Base-by-base conservation (phyloP, 2,329 filamentous ascomycete species). In the Sporothrix protearum region DNA sequence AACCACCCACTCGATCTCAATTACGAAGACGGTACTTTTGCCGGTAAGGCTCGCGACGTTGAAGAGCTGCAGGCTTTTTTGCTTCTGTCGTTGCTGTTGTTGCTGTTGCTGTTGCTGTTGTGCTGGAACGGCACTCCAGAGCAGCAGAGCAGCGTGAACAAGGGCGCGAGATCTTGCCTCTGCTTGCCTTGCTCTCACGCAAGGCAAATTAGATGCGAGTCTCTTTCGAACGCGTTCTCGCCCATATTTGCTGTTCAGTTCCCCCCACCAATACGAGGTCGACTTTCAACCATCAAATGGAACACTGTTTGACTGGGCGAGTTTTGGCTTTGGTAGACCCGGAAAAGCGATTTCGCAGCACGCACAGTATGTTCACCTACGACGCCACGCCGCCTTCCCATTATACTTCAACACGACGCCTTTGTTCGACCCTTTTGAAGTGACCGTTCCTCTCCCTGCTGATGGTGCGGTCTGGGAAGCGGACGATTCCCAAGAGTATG, bases 401-500 rank as follows among this genome's bases (percentile, higher is more conserved):
- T 85, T 93, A 25, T 93, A 89, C 78, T 93, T 92, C 84, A 93
- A 93, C 78, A 81, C 82, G n/a, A 80, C 84, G 10, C 86, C 90
- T 16, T 83, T 87, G 59, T 87, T 93, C 55, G 87, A 92, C 72
- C 81, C 85, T 9, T 83, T 88, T 45, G 90, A 92, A 75, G 84
- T 93, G 68, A 83, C 84, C 39, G 79, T 93, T 49, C 89, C 90
- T n/a, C 81, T 94, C 6, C 91, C 91, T 9, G 86, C 87, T 16
- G 91, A 93, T 75, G 91, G 93, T 78, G 89, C 89, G 19, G 88
- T 89, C 2, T 93, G 91, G 91, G 91, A 93, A 75, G 91, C 91
- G 3, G 82, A 81, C 42, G 85, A 83, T 51, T 79, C 83, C 5
- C 79, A 84, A 19, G 86, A 88, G 49, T 93, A 91, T 77, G 88